phyloP scores from a whole-genome alignment of 192 early-diverging fungal species.

The Irineochytrium annulatum region DNA sequence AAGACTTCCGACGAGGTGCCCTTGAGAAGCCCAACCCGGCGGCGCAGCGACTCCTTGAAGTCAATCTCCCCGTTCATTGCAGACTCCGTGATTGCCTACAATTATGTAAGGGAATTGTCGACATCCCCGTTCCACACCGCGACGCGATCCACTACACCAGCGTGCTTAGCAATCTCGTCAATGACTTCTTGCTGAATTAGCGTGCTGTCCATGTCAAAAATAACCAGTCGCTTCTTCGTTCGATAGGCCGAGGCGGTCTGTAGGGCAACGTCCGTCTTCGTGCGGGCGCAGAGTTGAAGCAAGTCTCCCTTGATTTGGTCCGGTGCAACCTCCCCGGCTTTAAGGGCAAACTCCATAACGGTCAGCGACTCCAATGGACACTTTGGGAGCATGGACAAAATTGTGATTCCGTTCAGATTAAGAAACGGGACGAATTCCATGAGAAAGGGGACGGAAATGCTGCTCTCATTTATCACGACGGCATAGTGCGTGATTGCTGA shows the following conservation, averaged over 20 bases:
- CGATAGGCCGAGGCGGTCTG: conserved; percentile 87
- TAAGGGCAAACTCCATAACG: too few species aligned
- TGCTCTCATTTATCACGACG: too few species aligned
- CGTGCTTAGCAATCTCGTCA: conserved; percentile 92
- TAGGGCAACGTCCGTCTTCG: conserved; percentile 71
- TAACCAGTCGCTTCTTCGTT: conserved; percentile 85
- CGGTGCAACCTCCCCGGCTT: too few species aligned
- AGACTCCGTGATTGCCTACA: conserved; percentile 83
- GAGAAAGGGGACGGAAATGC: too few species aligned
- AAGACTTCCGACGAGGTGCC: conserved; percentile 80
- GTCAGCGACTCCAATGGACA: too few species aligned
- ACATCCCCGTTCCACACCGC: conserved; percentile 54
- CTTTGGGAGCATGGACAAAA: too few species aligned
- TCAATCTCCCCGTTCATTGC: conserved; percentile 99
- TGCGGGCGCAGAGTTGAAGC: too few species aligned
- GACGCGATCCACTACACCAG: conserved; percentile 88
- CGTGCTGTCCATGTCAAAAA: conserved; percentile 99
- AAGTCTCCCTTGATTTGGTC: too few species aligned
- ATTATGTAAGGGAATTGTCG: background rate
- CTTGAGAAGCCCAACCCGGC: conserved; percentile 82
- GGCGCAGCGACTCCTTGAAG: conserved; percentile 87
- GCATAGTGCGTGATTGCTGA: too few species aligned
- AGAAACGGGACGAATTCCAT: too few species aligned
- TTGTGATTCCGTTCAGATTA: too few species aligned
- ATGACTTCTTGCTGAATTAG: conserved; percentile 98